These are phyloP conservation scores for Brassica juncea DNA, from an alignment of 345 rosid genomes.

Conservation along the genomic window DNA sequence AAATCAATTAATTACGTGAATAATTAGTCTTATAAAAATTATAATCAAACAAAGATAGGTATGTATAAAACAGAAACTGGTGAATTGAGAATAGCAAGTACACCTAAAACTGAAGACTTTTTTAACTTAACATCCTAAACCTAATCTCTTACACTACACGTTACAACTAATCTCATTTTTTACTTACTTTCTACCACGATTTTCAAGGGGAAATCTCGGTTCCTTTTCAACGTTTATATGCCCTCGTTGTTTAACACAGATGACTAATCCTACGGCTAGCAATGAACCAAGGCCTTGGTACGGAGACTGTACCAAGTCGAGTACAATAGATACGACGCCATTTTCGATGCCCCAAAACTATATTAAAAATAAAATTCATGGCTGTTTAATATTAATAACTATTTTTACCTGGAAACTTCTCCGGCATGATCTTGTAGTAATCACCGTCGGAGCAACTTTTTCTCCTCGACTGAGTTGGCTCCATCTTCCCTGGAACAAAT, in stretches of 20 bases:
- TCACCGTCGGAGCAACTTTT: conserved; percentile 75
- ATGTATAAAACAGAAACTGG: conserved; percentile 32
- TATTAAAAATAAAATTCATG: neutral
- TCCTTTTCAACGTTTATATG: neutral
- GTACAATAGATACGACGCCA: conserved; percentile 22
- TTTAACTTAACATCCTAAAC: neutral
- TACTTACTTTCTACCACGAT: neutral
- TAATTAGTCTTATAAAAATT: neutral
- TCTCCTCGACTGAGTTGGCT: conserved; percentile 44
- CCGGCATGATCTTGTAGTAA: conserved; percentile 49
- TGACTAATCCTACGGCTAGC: conserved; percentile 43
- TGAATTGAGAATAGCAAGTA: conserved; percentile 37
- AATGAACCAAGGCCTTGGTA: conserved; percentile 27
- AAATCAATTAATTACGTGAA: conserved; percentile 9
- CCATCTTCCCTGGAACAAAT: conserved; percentile 37
- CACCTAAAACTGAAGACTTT: conserved; percentile 43
- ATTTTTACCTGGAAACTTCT: conserved; percentile 60
- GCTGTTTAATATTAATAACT: neutral
- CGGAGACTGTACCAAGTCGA: conserved; percentile 23
- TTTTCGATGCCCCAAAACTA: conserved; percentile 12
- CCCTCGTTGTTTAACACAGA: conserved; percentile 26
- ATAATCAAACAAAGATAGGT: conserved; percentile 15
- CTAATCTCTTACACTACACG: conserved; percentile 35
- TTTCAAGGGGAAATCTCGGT: conserved; percentile 13
- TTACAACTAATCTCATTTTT: conserved; percentile 38